Conservation (phyloP, 2,329 filamentous ascomycete genomes). For the Fonsecaea pugnacius region DNA sequence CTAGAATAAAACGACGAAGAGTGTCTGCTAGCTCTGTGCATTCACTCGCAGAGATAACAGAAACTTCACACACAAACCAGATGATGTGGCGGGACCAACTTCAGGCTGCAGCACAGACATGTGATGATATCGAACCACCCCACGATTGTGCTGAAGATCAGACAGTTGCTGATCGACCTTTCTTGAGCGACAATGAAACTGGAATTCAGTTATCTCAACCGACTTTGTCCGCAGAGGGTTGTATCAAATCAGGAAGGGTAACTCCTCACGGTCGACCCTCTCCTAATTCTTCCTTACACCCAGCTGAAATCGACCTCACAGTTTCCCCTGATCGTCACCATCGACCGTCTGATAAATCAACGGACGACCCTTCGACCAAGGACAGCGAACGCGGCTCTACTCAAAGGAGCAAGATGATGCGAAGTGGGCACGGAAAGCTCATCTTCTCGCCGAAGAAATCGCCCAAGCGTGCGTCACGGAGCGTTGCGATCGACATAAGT, state of each 20-base stretch:
- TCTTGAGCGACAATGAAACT: neutral
- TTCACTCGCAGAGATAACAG: neutral
- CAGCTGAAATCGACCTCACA: constrained; percentile 12
- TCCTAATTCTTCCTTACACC: neutral
- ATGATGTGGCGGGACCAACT: constrained; percentile 25
- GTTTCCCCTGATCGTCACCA: neutral
- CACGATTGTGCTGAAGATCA: neutral
- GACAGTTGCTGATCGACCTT: neutral
- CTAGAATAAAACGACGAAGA: constrained; percentile 32
- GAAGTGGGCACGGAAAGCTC: constrained; percentile 51
- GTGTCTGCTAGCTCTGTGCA: constrained; percentile 19
- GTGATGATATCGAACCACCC: neutral
- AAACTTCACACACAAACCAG: neutral
- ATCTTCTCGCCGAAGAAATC: constrained; percentile 23
- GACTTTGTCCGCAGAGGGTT: neutral
- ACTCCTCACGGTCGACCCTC: neutral
- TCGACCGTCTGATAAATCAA: neutral
- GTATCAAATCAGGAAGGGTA: neutral
- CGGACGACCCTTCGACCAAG: neutral
- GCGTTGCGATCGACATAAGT: neutral
- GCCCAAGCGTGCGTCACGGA: constrained; percentile 16
- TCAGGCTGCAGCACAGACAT: constrained; percentile 19
- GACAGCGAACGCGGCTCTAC: constrained; percentile 43
- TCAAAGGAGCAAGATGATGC: constrained; percentile 58
- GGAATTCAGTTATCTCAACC: neutral